Evolutionary conservation across 805 yeast species (phyloP).

Genomic region (Saccharomycopsis sp.): DNA sequence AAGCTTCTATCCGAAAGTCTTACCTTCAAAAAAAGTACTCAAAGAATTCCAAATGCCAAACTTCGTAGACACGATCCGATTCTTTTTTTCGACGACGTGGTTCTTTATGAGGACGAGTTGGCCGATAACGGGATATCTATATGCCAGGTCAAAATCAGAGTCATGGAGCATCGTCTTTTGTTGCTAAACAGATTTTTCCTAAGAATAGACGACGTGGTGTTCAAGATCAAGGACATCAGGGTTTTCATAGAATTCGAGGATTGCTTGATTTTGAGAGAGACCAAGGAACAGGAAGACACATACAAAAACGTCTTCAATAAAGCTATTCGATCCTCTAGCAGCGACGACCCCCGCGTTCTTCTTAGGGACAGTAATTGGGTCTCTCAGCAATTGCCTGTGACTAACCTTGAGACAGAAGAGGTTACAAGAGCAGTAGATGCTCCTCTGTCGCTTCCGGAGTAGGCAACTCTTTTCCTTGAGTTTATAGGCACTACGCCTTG

Average conservation of each 20-base stretch:
- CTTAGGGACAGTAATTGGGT: constrained; percentile 88
- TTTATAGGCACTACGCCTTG: background rate
- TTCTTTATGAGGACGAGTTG: constrained; percentile 87
- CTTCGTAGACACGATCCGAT: constrained; percentile 76
- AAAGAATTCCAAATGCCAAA: constrained; percentile 60
- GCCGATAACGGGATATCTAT: constrained; percentile 93
- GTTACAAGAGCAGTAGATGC: background rate
- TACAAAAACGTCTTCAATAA: constrained; percentile 41
- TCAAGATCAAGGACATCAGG: constrained; percentile 80
- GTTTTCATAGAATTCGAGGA: constrained; percentile 70
- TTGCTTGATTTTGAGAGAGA: constrained; percentile 64
- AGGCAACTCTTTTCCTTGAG: background rate
- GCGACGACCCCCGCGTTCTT: constrained; percentile 52
- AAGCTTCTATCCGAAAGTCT: constrained; percentile 27
- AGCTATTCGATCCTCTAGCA: constrained; percentile 10
- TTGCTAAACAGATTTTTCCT: constrained; percentile 72
- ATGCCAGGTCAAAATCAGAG: constrained; percentile 72
- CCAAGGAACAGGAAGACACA: constrained; percentile 53
- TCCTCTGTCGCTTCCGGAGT: background rate
- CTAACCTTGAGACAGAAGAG: constrained; percentile 32
- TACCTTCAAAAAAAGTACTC: constrained; percentile 28
- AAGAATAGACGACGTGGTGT: constrained; percentile 83
- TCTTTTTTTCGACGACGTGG: constrained; percentile 80
- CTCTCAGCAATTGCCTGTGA: constrained; percentile 47
- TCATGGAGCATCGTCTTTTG: constrained; percentile 76